phyloP scores from a whole-genome alignment of 768 basidiomycete genomes.

The Russula griseocarnosa region DNA sequence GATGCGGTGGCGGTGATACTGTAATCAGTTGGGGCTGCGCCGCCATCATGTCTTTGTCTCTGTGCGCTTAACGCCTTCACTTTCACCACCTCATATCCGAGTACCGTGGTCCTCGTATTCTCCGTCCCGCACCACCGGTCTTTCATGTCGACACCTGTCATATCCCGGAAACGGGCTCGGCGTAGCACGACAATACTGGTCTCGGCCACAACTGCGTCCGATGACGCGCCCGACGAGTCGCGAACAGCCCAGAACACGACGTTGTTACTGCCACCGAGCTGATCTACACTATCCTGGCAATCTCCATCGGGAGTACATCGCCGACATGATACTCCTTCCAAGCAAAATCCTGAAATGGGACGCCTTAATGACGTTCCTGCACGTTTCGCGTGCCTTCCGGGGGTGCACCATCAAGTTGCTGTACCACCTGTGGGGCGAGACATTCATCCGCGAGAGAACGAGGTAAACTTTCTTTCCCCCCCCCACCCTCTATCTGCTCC shows the following conservation, averaged over 20 bases:
- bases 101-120: background rate
- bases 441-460: slow-evolving; percentile 24
- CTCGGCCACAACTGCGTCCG: background rate
- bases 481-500: too few species aligned
- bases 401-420: slow-evolving; percentile 23
- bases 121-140: background rate
- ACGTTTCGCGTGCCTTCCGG: slow-evolving; percentile 24
- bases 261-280: slow-evolving; percentile 22
- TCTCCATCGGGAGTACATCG: slow-evolving; percentile 20
- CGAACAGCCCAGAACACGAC: background rate
- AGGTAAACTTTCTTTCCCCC: background rate
- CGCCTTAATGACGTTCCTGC: slow-evolving; percentile 18
- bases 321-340: slow-evolving; percentile 22
- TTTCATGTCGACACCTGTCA: background rate
- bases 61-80: background rate
- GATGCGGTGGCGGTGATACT: too few species aligned
- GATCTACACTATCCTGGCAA: slow-evolving; percentile 20
- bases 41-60: background rate
- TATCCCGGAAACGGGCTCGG: slow-evolving; percentile 14
- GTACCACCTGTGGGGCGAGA: slow-evolving; percentile 27
- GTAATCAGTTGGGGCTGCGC: too few species aligned
- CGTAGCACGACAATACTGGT: background rate
- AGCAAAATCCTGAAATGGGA: slow-evolving; percentile 18
- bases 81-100: background rate
- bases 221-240: background rate